Evolutionary conservation across 441 rosid species (phyloP).

Genomic region (Eutrema salsugineum): DNA sequence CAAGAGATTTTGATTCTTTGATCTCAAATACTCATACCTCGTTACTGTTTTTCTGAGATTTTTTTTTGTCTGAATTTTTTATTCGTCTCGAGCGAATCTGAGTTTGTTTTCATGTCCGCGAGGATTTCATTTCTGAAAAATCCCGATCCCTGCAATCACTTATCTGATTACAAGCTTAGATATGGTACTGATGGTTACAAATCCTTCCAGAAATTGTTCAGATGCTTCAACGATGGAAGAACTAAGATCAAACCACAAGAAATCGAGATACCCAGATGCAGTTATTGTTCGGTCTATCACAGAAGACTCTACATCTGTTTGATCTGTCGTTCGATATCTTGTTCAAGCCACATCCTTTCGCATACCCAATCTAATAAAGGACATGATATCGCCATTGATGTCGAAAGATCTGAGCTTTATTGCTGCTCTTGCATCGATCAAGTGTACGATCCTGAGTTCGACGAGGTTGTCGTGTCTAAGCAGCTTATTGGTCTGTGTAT

Average conservation of each 20-base stretch:
- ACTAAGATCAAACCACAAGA: conserved; percentile 38
- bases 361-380: conserved; percentile 57
- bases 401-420: conserved; percentile 88
- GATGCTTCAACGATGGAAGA: conserved; percentile 46
- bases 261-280: conserved; percentile 58
- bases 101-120: conserved; percentile 40
- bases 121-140: conserved; percentile 42
- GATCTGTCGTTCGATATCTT: conserved; percentile 61
- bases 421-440: conserved; percentile 74
- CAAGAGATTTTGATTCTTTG: neutral
- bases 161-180: conserved; percentile 70
- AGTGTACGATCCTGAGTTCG: conserved; percentile 90
- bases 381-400: conserved; percentile 64
- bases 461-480: conserved; percentile 54
- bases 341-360: conserved; percentile 60
- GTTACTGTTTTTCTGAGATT: neutral
- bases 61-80: neutral
- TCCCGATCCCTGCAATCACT: conserved; percentile 72
- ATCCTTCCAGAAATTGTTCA: conserved; percentile 46
- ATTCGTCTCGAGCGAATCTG: neutral
- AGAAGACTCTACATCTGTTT: conserved; percentile 60
- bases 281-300: conserved; percentile 48
- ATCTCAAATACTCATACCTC: neutral
- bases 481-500: conserved; percentile 46
- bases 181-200: conserved; percentile 54